A percentile compares a stretch with the other conserved stretches of the same genome.
These are phyloP conservation scores for Chlamydomonas sp. DNA, from an alignment of 139 green algal species.

Conservation along the genomic window DNA sequence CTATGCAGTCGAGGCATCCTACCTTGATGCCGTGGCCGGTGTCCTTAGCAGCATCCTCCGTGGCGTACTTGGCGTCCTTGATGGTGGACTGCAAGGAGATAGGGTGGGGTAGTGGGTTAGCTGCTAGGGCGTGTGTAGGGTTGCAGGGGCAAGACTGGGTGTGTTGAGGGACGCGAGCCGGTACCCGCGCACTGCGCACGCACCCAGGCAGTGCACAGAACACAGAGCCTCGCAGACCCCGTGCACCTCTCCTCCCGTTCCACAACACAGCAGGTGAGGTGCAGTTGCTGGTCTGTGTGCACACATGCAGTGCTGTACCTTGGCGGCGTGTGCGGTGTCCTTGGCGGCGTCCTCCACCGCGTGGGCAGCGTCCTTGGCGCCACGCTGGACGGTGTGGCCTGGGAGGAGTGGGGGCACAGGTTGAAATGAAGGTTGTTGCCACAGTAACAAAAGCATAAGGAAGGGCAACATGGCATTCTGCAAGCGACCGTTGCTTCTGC, in stretches of 20 bases:
- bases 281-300: too few species aligned
- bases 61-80: background rate
- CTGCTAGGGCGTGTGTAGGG: background rate
- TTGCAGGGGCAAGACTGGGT: background rate
- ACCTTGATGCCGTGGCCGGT: conserved; percentile 22
- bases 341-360: conserved; percentile 26
- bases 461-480: too few species aligned
- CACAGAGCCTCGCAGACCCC: too few species aligned
- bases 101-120: background rate
- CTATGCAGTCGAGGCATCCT: background rate
- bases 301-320: background rate
- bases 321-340: conserved; percentile 29
- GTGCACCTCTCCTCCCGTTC: background rate
- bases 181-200: too few species aligned
- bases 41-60: conserved; percentile 30
- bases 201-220: too few species aligned
- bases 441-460: too few species aligned
- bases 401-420: background rate
- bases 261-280: background rate
- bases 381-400: conserved; percentile 12
- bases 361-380: conserved; percentile 17
- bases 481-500: too few species aligned
- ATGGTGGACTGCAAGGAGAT: background rate
- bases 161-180: too few species aligned
- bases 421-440: too few species aligned